These are phyloP conservation scores for Anthracocystis panici-leucophaei DNA, from an alignment of 1,284 basidiomycete genomes.

Conservation along the genomic window DNA sequence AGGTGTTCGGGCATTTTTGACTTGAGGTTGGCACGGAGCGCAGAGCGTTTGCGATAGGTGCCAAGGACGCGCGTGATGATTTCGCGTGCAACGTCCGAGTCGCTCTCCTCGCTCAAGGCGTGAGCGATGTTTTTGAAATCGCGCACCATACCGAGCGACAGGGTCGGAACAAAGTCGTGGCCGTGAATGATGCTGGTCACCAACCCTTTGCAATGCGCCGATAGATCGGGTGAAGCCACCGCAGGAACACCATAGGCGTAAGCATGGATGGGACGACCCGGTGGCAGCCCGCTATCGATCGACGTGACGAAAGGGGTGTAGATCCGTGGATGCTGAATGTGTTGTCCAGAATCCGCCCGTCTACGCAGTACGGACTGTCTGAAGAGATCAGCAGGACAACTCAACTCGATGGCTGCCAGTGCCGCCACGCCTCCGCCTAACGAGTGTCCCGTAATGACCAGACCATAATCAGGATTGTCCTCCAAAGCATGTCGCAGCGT, in stretches of 20 bases:
- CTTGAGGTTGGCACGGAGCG: slow-evolving; percentile 31
- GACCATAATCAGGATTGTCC: slow-evolving; percentile 71
- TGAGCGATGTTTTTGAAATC: slow-evolving; percentile 72
- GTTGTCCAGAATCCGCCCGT: slow-evolving; percentile 10
- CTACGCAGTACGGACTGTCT: slow-evolving; percentile 48
- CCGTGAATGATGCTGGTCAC: slow-evolving; percentile 72
- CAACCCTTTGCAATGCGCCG: slow-evolving; percentile 71
- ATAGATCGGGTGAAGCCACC: slow-evolving; percentile 70
- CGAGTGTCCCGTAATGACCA: slow-evolving; percentile 72
- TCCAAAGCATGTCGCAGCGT: slow-evolving; percentile 71
- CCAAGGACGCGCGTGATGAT: slow-evolving; percentile 71
- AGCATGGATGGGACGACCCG: slow-evolving; percentile 72
- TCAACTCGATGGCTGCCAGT: slow-evolving; percentile 69
- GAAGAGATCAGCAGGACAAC: slow-evolving; percentile 67
- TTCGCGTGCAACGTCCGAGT: slow-evolving; percentile 71
- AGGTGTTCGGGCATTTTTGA: slow-evolving; percentile 23
- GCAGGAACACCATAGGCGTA: slow-evolving; percentile 70
- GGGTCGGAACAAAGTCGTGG: slow-evolving; percentile 70
- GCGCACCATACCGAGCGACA: slow-evolving; percentile 72
- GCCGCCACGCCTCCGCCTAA: slow-evolving; percentile 73
- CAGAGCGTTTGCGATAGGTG: slow-evolving; percentile 59
- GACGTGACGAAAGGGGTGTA: slow-evolving; percentile 72
- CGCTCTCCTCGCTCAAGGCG: slow-evolving; percentile 47
- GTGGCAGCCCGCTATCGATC: slow-evolving; percentile 70
- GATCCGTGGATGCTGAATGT: slow-evolving; percentile 68